Evolutionary conservation across 2,329 filamentous ascomycete genomes (phyloP), one percentile per base, ranked within the genome.

Genomic region (Pseudonectria foliicola): DNA sequence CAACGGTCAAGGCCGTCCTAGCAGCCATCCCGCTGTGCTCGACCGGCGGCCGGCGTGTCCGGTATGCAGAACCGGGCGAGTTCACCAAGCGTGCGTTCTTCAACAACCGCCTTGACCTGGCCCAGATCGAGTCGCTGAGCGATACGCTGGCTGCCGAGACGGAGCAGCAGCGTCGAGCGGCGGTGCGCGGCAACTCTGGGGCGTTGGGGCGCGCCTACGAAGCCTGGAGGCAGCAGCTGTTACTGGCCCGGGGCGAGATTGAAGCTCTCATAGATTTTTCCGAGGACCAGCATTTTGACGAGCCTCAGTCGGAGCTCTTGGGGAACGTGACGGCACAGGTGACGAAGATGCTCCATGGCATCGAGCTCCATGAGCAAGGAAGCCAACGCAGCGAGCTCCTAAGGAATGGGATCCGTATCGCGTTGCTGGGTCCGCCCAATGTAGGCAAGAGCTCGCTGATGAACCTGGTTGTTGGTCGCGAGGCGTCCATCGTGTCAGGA

Each of bases 201-300:
- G 63, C 70, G 0, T 68, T 95, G 10, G 78, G 85, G 0, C 70
- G 71, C 39, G 78, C 79, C 13, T 98, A 98, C 57, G 88, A 95
- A 48, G 52, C 53, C 8, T 98, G 92, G 92, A 78, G 90, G 16
- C 67, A 75, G 44, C 70, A 79, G 45, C 64, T 98, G 13, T 67
- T 96, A 6, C 72, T 82, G 43, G 89, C 89, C 8, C 77, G 92
- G 2, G 92, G 87, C 8, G 89, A 96, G 62, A 71, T 98, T 26
- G 92, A 98, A 61, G 92, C 92, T 0, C 64, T 98, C 47, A 96
- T 98, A 42, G 92, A 98, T 61, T 98, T 98, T 57, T 84, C 86
- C 1, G 92, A 98, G 58, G 92, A 96, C 53, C 90, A 98, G 61
- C 85, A 96, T 63, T 94, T 98, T 53, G 89, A 96, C 48, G 88